Base-by-base conservation (phyloP, 192 early-diverging fungal genomes). In the Rhizophagus prolifer region DNA sequence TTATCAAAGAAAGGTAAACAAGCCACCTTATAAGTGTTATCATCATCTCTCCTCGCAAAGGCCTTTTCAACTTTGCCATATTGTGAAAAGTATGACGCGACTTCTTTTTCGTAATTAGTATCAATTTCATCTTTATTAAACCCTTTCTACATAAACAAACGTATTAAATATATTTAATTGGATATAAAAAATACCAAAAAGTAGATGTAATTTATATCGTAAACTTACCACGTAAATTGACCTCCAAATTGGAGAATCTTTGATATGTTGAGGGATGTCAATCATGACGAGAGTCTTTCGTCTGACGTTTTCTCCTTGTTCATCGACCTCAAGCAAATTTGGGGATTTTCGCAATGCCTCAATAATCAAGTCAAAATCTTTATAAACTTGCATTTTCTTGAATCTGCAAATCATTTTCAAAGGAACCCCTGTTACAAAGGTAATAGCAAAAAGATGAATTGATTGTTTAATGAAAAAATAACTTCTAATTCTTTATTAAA, bases 301-400 rank as follows among this genome's bases (percentile, higher is more conserved):
- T 79, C 89, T 84, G 36, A 91, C 82, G 19, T 84, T 82, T 2
- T 78, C 60, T 9, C 77, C 80, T 59, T 83, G 80, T 13, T 82
- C 88, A 76, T 82, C 85, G 21, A 91, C 82, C 79, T 91, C 88
- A 34, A 89, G 75, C 72, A 90, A 28, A 21, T 82, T 79, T 50
- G 80, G 77, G n/a, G 82, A 88, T 78, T 85, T 84, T 34, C 83
- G 81, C 6, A 91, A 73, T 10, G 89, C 89, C 26, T 83, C 86
- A 41, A 89, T 80, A 61, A 90, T 83, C 54, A 83, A 67, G 21
- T 70, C 78, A 67, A 61, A 60, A 65, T 86, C 82, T 36, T 72
- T 82, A 72, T 87, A 83, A 25, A 80, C 78, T 34, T 85, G 76
- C 86, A 91, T 88, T 69, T 86, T 86, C 72, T 89, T 89, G 81